Evolutionary conservation across 2,329 filamentous ascomycete species (phyloP).

Genomic region (Zarea fungicola): DNA sequence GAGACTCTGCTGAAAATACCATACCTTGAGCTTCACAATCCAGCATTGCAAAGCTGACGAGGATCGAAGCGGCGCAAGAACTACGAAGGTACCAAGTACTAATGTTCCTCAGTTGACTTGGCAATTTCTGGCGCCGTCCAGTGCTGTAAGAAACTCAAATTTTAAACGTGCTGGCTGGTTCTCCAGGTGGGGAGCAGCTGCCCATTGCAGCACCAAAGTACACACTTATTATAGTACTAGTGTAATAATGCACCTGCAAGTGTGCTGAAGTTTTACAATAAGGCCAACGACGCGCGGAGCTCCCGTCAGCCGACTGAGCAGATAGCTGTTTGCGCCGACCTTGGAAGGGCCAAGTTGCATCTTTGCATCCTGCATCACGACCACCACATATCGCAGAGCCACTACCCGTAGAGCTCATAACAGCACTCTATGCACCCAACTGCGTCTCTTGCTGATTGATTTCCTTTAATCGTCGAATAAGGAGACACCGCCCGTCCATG

Average conservation of each 20-base stretch:
- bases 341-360: conserved; percentile 6
- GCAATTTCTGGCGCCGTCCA: neutral
- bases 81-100: no score
- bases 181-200: no score
- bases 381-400: neutral
- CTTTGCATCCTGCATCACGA: neutral
- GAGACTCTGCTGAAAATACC: no score
- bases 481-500: conserved; percentile 14
- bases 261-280: no score
- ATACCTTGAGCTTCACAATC: no score
- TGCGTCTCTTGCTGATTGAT: neutral
- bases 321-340: neutral
- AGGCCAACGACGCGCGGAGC: neutral
- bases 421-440: neutral
- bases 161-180: neutral
- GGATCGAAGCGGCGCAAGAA: no score
- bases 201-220: neutral
- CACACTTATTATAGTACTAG: neutral
- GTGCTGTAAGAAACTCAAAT: neutral
- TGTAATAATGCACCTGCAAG: neutral
- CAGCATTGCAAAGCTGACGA: no score
- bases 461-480: neutral
- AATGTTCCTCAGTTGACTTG: neutral
- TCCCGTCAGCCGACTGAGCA: neutral
- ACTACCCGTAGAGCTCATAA: neutral